Percentiles rank a stretch among this genome's conserved stretches.
Conservation (phyloP, 108 stramenopile genomes). For the Skeletonema marinoi region DNA sequence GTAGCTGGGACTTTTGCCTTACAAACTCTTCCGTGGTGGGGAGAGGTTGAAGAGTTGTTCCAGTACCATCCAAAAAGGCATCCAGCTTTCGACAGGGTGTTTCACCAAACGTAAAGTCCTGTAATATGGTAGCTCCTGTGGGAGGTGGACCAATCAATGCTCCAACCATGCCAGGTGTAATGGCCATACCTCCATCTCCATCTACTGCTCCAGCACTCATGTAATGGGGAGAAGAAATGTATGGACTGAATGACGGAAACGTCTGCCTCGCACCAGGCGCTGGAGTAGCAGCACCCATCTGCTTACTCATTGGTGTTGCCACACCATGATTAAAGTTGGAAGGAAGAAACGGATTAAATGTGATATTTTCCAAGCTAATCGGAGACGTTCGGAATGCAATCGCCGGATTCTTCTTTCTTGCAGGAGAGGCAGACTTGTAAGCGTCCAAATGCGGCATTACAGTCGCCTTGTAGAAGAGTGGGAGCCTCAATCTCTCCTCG, state of each 20-base stretch:
- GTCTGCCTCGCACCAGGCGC: neutral
- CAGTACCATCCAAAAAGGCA: slow-evolving; percentile 21
- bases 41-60: slow-evolving; percentile 9
- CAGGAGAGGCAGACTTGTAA: slow-evolving; percentile 16
- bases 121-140: slow-evolving; percentile 23
- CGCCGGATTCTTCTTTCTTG: slow-evolving; percentile 1
- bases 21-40: slow-evolving; percentile 32
- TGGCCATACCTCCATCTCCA: slow-evolving; percentile 6
- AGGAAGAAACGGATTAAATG: neutral
- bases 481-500: slow-evolving; percentile 57
- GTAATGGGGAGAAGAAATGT: slow-evolving; percentile 31
- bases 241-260: slow-evolving; percentile 36
- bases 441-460: slow-evolving; percentile 15
- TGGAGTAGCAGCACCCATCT: neutral
- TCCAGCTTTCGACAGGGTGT: slow-evolving; percentile 28
- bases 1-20: neutral
- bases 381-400: neutral
- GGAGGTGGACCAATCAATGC: slow-evolving; percentile 11
- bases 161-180: slow-evolving; percentile 32
- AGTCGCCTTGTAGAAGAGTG: slow-evolving; percentile 42
- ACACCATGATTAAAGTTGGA: neutral
- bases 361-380: slow-evolving; percentile 1
- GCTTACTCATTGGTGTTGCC: neutral
- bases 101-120: slow-evolving; percentile 23
- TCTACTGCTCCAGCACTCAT: slow-evolving; percentile 8